A percentile compares a stretch with the other conserved stretches of the same genome.
Evolutionary conservation across 768 basidiomycete species (phyloP).

Genomic region (Tubosaeta sp.): DNA sequence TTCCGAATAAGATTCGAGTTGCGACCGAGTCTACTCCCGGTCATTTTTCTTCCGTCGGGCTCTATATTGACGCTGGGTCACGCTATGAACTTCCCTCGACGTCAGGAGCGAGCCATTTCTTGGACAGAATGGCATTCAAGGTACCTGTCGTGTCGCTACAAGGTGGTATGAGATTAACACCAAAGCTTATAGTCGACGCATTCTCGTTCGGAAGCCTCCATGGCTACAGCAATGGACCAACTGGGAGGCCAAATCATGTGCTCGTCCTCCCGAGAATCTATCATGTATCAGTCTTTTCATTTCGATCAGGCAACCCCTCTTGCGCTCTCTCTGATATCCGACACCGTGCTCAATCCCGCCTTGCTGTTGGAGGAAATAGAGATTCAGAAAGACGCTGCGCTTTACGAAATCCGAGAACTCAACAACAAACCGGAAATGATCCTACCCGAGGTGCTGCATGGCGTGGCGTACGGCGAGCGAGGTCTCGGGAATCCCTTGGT

Average conservation of each 20-base stretch:
- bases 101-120: conserved; percentile 84
- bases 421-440: conserved; percentile 88
- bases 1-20: conserved; percentile 88
- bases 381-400: conserved; percentile 79
- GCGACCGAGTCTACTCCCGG: conserved; percentile 89
- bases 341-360: conserved; percentile 79
- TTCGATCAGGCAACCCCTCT: conserved; percentile 78
- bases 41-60: conserved; percentile 90
- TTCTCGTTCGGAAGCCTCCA: conserved; percentile 66
- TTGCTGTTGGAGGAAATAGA: conserved; percentile 77
- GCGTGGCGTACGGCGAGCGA: conserved; percentile 71
- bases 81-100: conserved; percentile 75
- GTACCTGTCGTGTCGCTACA: conserved; percentile 36
- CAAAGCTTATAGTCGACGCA: conserved; percentile 57
- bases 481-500: conserved; percentile 89
- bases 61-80: conserved; percentile 92
- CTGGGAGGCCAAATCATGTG: conserved; percentile 91
- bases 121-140: conserved; percentile 97
- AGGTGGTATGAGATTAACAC: conserved; percentile 1
- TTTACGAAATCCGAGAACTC: conserved; percentile 89
- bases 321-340: conserved; percentile 85
- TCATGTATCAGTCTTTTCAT: conserved; percentile 98
- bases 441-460: conserved; percentile 85
- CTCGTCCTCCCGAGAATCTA: conserved; percentile 86
- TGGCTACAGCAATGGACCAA: conserved; percentile 75